A percentile compares a stretch with the other conserved stretches of the same genome.
Conservation (phyloP, 2,329 filamentous ascomycete species). For the Fusarium sp. region DNA sequence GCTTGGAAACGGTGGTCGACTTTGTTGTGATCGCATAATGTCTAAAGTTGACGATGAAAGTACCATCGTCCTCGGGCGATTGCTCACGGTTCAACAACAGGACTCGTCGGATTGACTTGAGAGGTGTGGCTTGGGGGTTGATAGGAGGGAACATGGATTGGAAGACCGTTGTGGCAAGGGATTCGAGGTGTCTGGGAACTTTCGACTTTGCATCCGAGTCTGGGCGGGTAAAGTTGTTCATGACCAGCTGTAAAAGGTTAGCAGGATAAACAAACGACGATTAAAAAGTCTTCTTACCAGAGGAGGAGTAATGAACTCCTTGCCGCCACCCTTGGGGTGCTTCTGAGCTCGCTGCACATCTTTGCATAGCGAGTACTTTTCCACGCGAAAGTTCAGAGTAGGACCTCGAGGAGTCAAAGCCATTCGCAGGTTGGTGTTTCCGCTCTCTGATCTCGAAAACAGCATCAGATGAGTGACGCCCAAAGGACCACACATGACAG, state of each 20-base stretch:
- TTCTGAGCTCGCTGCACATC: slow-evolving; percentile 88
- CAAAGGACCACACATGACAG: slow-evolving; percentile 93
- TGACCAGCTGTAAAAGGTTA: slow-evolving; percentile 75
- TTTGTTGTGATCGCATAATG: slow-evolving; percentile 97
- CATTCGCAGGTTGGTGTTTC: slow-evolving; percentile 92
- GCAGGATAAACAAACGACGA: slow-evolving; percentile 2
- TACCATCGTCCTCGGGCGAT: slow-evolving; percentile 68
- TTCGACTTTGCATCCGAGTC: slow-evolving; percentile 70
- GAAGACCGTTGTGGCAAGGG: slow-evolving; percentile 91
- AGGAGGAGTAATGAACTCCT: slow-evolving; percentile 87
- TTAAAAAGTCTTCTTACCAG: slow-evolving; percentile 64
- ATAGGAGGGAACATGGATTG: slow-evolving; percentile 97
- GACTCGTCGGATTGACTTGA: slow-evolving; percentile 92
- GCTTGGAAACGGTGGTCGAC: slow-evolving; percentile 84
- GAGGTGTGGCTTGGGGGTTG: slow-evolving; percentile 87
- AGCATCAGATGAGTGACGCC: slow-evolving; percentile 93
- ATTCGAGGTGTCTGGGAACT: slow-evolving; percentile 94
- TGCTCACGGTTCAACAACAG: slow-evolving; percentile 88
- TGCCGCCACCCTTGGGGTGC: slow-evolving; percentile 83
- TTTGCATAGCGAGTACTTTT: slow-evolving; percentile 93
- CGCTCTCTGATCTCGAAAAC: slow-evolving; percentile 88
- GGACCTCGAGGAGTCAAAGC: slow-evolving; percentile 90
- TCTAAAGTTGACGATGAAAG: slow-evolving; percentile 86
- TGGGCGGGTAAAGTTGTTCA: slow-evolving; percentile 93
- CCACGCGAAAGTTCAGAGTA: slow-evolving; percentile 92